These are phyloP conservation scores for Plenodomus lindquistii DNA, from an alignment of 2,329 filamentous ascomycete species.

Conservation along the genomic window DNA sequence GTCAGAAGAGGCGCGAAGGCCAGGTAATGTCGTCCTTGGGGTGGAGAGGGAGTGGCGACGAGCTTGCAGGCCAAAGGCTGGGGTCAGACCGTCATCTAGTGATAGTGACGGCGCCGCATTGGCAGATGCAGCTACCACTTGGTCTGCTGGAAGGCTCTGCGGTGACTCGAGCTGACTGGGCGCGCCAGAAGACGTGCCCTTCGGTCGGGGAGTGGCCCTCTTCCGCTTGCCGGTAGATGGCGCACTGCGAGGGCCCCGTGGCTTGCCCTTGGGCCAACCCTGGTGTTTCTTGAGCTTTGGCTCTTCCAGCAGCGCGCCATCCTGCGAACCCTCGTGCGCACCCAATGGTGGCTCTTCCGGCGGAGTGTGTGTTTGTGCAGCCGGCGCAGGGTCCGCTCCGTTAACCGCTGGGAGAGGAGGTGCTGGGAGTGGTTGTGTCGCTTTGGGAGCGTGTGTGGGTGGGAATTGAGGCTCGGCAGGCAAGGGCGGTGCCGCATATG, in stretches of 20 bases:
- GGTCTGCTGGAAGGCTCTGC: constrained; percentile 36
- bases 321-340: constrained; percentile 11
- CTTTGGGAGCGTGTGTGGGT: constrained; percentile 15
- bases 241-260: constrained; percentile 44
- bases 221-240: constrained; percentile 46
- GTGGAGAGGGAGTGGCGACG: constrained; percentile 40
- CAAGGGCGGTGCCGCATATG: constrained; percentile 12
- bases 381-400: constrained; percentile 12
- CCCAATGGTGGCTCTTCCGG: constrained; percentile 37
- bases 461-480: constrained; percentile 8
- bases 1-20: constrained; percentile 3
- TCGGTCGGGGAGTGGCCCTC: constrained; percentile 42
- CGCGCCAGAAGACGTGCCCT: constrained; percentile 21
- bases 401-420: constrained; percentile 12
- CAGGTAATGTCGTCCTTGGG: constrained; percentile 8
- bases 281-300: constrained; percentile 43
- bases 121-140: constrained; percentile 9
- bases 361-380: constrained; percentile 47
- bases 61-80: constrained; percentile 8
- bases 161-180: constrained; percentile 41
- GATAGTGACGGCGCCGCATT: constrained; percentile 8
- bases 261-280: constrained; percentile 53
- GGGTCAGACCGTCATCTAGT: not conserved
- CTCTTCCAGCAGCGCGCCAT: constrained; percentile 21
- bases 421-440: constrained; percentile 19